Base-by-base conservation (phyloP, 257 asterid species). In the Dorcoceras hygrometricum region DNA sequence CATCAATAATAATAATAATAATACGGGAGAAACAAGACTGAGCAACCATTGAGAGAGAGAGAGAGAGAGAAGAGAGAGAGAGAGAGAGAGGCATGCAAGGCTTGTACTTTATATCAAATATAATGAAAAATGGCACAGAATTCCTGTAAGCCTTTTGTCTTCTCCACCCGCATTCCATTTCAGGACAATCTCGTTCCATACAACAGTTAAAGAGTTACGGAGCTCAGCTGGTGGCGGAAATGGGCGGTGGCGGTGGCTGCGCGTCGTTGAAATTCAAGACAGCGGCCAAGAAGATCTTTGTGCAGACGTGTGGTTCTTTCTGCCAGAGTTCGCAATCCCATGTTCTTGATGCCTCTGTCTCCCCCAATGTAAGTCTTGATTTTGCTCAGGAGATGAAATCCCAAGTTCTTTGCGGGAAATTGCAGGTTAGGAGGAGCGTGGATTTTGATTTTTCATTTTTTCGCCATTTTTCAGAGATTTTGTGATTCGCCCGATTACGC, bases 211-310 rank as follows among this genome's bases (percentile, higher is more conserved):
- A 60, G 68, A 60, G 64, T 57, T 77, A 27, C 22, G 54, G 8
- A n/a, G 43, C 26, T 43, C 32, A 8, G 48, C n/a, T n/a, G n/a
- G 73, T 55, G 77, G 80, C 31, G 73, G 81, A 69, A 26, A 77
- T 79, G 88, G 81, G 84, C 73, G 86, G 84, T 48, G 87, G 65
- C 62, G 75, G 79, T 28, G 89, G 90, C 43, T 89, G 92, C 72
- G 83, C 76, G 24, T 80, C 87, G 25, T 69, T 85, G 76, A 84
- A 75, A 71, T 77, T 88, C 57, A 88, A 84, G 89, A 84, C 70
- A 77, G 97, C 84, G 57, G 95, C 91, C 59, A 84, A 65, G 88
- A 89, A 70, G 82, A 66, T 91, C 18, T 82, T 88, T 55, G 80
- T 81, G 4, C 88, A 80, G 69, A 82, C 94, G 24, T 89, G 98